Percentiles rank a stretch among this genome's conserved stretches.
Conservation (phyloP, 768 basidiomycete genomes). For the Macrolepiota fuliginosa region DNA sequence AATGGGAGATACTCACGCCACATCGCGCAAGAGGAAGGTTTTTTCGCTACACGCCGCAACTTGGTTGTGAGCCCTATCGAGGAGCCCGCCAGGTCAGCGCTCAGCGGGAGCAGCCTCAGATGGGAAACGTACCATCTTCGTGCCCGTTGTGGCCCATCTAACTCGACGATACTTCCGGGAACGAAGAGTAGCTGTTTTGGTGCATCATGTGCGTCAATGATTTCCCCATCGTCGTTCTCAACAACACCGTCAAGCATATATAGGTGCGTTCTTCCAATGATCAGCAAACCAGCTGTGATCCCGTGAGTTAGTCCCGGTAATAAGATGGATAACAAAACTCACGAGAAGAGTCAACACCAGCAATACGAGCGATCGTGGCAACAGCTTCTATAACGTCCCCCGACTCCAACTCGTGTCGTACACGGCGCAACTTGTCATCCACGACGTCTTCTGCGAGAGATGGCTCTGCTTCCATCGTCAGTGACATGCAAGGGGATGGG, state of each 20-base stretch:
- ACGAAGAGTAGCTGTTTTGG: slow-evolving; percentile 80
- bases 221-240: slow-evolving; percentile 82
- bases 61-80: slow-evolving; percentile 71
- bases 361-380: slow-evolving; percentile 82
- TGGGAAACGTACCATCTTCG: slow-evolving; percentile 65
- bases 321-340: slow-evolving; percentile 25
- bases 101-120: neutral
- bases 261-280: slow-evolving; percentile 79
- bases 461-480: slow-evolving; percentile 35
- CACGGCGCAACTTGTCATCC: slow-evolving; percentile 86
- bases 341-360: slow-evolving; percentile 93
- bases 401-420: slow-evolving; percentile 83
- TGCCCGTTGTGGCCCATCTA: slow-evolving; percentile 77
- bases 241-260: slow-evolving; percentile 92
- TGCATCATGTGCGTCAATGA: slow-evolving; percentile 85
- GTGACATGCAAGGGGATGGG: neutral
- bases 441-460: slow-evolving; percentile 73
- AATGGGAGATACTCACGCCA: slow-evolving; percentile 59
- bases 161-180: slow-evolving; percentile 78
- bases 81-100: neutral
- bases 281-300: slow-evolving; percentile 76
- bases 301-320: neutral
- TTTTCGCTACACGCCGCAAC: slow-evolving; percentile 77
- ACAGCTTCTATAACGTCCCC: slow-evolving; percentile 89
- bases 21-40: slow-evolving; percentile 87